These are phyloP conservation scores for Eragrostis tef DNA, from an alignment of 202 grass and related monocot genomes.

Conservation along the genomic window DNA sequence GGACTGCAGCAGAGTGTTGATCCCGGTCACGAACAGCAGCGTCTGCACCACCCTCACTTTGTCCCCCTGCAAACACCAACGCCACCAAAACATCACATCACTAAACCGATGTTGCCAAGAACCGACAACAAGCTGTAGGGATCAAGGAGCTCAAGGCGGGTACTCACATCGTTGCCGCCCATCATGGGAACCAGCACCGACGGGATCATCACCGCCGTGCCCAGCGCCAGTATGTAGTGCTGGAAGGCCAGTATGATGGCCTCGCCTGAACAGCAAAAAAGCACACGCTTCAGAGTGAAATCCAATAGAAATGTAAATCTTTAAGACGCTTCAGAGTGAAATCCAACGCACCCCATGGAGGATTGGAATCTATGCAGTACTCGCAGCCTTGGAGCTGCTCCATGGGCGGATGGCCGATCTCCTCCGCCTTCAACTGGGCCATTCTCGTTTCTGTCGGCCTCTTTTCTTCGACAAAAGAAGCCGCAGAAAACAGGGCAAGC, in stretches of 20 bases:
- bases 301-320: not conserved
- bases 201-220: constrained; percentile 96
- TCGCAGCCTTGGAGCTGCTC: constrained; percentile 97
- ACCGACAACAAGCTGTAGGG: not conserved
- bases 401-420: constrained; percentile 83
- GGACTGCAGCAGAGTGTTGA: constrained; percentile 95
- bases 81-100: constrained; percentile 2
- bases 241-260: constrained; percentile 93
- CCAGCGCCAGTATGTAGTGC: constrained; percentile 91
- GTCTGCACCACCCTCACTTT: constrained; percentile 97
- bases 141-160: not conserved
- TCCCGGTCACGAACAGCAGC: constrained; percentile 91
- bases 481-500: constrained; percentile 32
- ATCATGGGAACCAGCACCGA: constrained; percentile 84
- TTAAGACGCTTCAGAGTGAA: not conserved
- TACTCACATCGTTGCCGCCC: constrained; percentile 88
- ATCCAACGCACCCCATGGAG: constrained; percentile 78
- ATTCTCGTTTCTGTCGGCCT: constrained; percentile 33
- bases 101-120: not conserved
- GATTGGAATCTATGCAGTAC: constrained; percentile 99
- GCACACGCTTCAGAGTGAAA: constrained; percentile 31
- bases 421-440: constrained; percentile 79
- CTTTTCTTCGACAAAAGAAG: not conserved
- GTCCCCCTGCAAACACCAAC: constrained; percentile 61
- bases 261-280: constrained; percentile 61